phyloP scores from a whole-genome alignment of 139 green algal genomes.

The Micromonas pusilla region DNA sequence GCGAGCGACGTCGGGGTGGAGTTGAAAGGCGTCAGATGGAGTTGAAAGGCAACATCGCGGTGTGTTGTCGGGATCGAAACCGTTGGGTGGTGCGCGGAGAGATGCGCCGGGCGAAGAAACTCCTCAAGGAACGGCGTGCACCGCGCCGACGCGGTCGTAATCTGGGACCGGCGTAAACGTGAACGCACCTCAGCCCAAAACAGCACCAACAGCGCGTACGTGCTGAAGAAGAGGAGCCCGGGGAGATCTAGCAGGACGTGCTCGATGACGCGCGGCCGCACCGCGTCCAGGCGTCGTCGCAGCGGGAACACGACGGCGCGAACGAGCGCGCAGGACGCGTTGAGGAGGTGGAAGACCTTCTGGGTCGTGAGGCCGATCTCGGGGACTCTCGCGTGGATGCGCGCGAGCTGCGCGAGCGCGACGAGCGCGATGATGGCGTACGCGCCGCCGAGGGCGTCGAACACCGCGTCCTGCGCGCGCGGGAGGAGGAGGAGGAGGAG shows the following conservation, averaged over 20 bases:
- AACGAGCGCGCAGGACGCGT: conserved; percentile 64
- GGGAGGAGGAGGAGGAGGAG: not conserved
- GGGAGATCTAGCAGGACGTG: conserved; percentile 72
- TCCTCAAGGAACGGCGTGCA: not conserved
- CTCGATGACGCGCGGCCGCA: conserved; percentile 40
- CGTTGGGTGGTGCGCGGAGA: too few species aligned
- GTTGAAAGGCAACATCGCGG: too few species aligned
- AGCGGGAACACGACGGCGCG: conserved; percentile 72
- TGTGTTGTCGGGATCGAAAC: too few species aligned
- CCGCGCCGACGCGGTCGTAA: not conserved
- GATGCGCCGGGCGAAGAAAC: not conserved
- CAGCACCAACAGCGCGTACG: conserved; percentile 94
- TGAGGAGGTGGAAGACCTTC: conserved; percentile 98
- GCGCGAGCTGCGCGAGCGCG: conserved; percentile 39
- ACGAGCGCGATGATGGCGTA: conserved; percentile 23
- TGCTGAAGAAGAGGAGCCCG: conserved; percentile 95
- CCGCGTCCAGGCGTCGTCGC: conserved; percentile 43
- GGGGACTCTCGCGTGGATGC: conserved; percentile 85
- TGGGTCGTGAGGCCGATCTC: conserved; percentile 99
- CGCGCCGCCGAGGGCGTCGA: not conserved
- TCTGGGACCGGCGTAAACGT: not conserved
- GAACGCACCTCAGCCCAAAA: conserved; percentile 93
- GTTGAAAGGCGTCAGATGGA: too few species aligned
- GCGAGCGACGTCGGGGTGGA: too few species aligned
- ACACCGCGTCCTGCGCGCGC: not conserved